Base-by-base conservation (phyloP, 352 stramenopile species). In the Phytophthora idaei region DNA sequence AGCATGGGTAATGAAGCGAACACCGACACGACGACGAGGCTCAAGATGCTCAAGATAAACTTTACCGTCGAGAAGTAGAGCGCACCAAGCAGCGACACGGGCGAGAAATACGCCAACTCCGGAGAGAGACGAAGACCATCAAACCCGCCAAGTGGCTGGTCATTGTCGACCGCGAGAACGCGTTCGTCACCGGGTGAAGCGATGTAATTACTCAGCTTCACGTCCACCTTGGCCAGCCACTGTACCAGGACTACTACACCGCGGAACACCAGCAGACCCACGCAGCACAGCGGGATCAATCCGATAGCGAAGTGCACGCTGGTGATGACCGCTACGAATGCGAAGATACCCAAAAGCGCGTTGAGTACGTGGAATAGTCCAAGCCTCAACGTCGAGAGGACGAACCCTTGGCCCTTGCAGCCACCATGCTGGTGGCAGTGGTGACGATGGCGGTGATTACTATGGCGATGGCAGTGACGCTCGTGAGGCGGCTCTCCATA, bases 41-140 rank as follows among this genome's bases (percentile, higher is more conserved):
- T 91, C 10, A 69, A 27, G 28, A 89, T 71, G n/a, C 77, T 71
- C 7, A 91, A 10, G 1, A 74, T 75, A 42, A 90, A 84, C 69
- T 93, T 93, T 66, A 90, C 67, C 1, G 80, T 81, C 39, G 66
- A 36, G 37, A 93, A 91, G 68, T 93, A 93, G 10, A 93, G 55
- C 28, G 68, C 74, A 2, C 73, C 82, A 42, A 87, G 72, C 36
- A 93, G 63, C 28, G 78, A 78, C n/a, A 88, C 66, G 5, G 80
- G 82, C 47, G 84, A 92, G 32, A 90, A 76, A 41, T 76, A 74
- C 36, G 69, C 65, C 39, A 92, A 56, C 28, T 71, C 74, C 4
- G 84, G 71, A n/a, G 84, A 73, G 7, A 92, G 57, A 0, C 80
- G 80, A 36, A 74, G 57, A 1, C 78, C 78, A 17, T 66, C 64